phyloP scores from a whole-genome alignment of 176 grass and related monocot genomes.

The Rhynchospora pubera region DNA sequence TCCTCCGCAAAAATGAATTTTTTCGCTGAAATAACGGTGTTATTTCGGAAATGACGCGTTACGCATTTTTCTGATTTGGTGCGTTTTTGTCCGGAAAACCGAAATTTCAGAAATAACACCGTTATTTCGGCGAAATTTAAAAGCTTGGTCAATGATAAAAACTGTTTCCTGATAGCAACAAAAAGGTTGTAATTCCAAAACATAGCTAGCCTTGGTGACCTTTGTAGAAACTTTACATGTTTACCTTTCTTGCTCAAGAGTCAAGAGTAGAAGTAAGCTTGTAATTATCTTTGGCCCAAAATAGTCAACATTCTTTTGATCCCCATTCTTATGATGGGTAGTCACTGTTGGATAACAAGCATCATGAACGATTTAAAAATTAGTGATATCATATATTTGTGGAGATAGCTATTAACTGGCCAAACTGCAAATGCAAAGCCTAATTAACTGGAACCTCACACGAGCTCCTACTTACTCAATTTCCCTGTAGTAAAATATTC shows the following conservation, averaged over 20 bases:
- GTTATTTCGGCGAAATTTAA: too few relatives aligned
- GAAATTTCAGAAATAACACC: too few relatives aligned
- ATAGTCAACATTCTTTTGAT: background rate
- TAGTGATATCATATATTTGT: background rate
- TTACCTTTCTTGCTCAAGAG: background rate
- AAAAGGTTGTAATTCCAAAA: background rate
- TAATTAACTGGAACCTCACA: background rate
- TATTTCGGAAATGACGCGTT: too few relatives aligned
- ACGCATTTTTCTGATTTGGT: too few relatives aligned
- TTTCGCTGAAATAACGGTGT: too few relatives aligned
- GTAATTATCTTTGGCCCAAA: background rate
- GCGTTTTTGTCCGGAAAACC: too few relatives aligned
- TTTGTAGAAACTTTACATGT: background rate
- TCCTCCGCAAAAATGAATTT: too few relatives aligned
- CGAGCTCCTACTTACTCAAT: background rate
- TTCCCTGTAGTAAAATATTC: background rate
- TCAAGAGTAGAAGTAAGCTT: slow-evolving; percentile 1
- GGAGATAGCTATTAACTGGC: background rate
- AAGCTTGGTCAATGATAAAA: background rate
- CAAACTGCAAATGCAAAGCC: background rate
- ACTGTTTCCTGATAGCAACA: background rate
- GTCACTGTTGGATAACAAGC: background rate
- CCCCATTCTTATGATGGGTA: background rate
- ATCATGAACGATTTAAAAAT: background rate
- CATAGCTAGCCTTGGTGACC: background rate